Conservation (phyloP, 2,329 filamentous ascomycete genomes). For the Alternaria burnsii region DNA sequence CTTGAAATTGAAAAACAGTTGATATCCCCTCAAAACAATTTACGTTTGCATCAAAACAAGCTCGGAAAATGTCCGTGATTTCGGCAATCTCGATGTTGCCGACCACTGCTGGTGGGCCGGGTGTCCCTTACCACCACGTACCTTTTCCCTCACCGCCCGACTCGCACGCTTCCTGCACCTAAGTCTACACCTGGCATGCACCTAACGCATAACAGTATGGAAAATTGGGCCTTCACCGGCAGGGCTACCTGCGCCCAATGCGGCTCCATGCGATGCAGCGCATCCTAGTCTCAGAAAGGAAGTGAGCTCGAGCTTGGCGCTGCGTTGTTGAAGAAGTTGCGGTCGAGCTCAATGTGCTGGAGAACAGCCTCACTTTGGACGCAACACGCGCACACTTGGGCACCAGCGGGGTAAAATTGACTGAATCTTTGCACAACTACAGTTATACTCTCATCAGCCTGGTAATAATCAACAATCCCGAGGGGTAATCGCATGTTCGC, state of each 20-base stretch:
- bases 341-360: conserved; percentile 22
- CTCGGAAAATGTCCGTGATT: background rate
- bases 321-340: conserved; percentile 26
- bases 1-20: conserved; percentile 45
- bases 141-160: conserved; percentile 18
- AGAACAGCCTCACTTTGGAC: conserved; percentile 24
- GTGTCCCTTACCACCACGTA: conserved; percentile 27
- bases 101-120: conserved; percentile 9
- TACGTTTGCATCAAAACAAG: background rate
- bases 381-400: conserved; percentile 1
- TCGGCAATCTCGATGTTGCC: conserved; percentile 7
- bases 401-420: background rate
- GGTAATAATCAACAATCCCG: conserved; percentile 8
- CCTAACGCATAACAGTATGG: conserved; percentile 26
- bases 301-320: conserved; percentile 23
- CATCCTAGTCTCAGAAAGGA: conserved; percentile 21
- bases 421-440: conserved; percentile 7
- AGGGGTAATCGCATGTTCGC: conserved; percentile 26
- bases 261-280: conserved; percentile 20
- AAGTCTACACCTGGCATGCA: conserved; percentile 17
- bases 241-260: conserved; percentile 24
- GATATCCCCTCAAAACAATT: conserved; percentile 22
- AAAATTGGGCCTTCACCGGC: conserved; percentile 36
- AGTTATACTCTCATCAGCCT: conserved; percentile 2
- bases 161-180: conserved; percentile 17